Base-by-base conservation (phyloP, 192 early-diverging fungal genomes). In the Coemansia sp. region DNA sequence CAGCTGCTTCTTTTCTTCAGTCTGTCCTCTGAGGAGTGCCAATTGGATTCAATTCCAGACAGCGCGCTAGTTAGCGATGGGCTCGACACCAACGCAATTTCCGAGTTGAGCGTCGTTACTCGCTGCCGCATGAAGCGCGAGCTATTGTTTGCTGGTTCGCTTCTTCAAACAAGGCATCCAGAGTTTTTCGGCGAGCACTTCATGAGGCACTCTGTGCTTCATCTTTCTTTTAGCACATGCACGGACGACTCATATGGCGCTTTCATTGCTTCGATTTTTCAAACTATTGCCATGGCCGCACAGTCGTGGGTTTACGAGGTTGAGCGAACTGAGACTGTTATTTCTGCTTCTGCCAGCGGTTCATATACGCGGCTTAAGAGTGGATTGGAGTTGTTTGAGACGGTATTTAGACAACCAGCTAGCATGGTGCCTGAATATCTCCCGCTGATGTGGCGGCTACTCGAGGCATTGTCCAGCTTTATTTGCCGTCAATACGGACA, bases 1-100 rank as follows among this genome's bases (percentile, higher is more conserved):
- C 62, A 65, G 18, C 27, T 72, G 19, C 34, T 65, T 30, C 26
- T 72, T 17, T 72, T 65, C 50, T 72, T 64, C 33, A 72, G 69
- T 38, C 29, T 30, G 25, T 37, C 37, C 2, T 54, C 63, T 0
- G 69, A 72, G 26, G 40, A 52, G 0, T 49, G 10, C 2, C 27
- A 61, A 4, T 18, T 72, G 1, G 31, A 48, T 1, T 13, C 17
- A 0, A 41, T 72, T 8, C 22, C 68, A 1, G 67, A 63, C 21
- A 54, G n/a, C 15, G 45, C 53, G 15, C 25, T 71, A n/a, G 22
- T 14, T 2, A 22, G 22, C 39, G 27, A 25, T 8, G 8, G 19
- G 0, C 26, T 10, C 3, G 34, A 43, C 3, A 4, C 9, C 7
- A 34, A 36, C 11, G 50, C 27, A 2, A 19, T 63, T 15, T 9